Evolutionary conservation across 2,329 filamentous ascomycete species (phyloP), one percentile per base, ranked within the genome.

Genomic region (Aspergillus proliferans): DNA sequence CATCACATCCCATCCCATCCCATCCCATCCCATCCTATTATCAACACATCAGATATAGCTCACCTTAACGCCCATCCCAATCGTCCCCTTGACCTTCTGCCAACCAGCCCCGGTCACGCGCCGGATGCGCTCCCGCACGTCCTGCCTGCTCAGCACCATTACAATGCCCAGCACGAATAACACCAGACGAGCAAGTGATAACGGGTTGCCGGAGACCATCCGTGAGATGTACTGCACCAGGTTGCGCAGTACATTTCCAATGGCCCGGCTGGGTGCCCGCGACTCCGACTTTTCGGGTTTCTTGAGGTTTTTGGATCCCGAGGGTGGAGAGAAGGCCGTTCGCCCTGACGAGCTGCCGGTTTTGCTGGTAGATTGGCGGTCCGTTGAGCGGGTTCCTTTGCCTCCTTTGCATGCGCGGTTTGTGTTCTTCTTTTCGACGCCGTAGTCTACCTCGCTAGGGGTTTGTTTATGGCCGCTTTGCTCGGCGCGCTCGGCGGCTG

Each of bases 21-120:
- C 24, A 12, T 30, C 10, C 6, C 24, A 26, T 30, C 9, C 10
- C 26, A 28, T 30, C 10, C 6, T 4, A 9, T 39, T 45, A 45
- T 12, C 26, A 48, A 51, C 18, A n/a, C 21, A 26, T 52, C 55
- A 97, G 52, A 98, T 94, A 72, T 97, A 97, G 67, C 87, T 95
- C 62, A 97, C 91, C 74, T 96, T 97, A 55, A 94, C 87, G 2
- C 92, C 93, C 92, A 97, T 97, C 1, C 91, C 91, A 4, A 92
- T 85, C 0, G 93, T 97, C 42, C 83, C 79, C 65, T 81, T 83
- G 38, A 95, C 74, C 72, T 95, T 96, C 47, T 81, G 80, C 89
- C 89, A 95, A 8, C 83, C 83, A 24, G 79, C 75, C 36, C 79
- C 80, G 40, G 94, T 64, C 34, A 90, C 74, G 48, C 84, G 78